Conservation (phyloP, 345 rosid species). For the Viola odorata region DNA sequence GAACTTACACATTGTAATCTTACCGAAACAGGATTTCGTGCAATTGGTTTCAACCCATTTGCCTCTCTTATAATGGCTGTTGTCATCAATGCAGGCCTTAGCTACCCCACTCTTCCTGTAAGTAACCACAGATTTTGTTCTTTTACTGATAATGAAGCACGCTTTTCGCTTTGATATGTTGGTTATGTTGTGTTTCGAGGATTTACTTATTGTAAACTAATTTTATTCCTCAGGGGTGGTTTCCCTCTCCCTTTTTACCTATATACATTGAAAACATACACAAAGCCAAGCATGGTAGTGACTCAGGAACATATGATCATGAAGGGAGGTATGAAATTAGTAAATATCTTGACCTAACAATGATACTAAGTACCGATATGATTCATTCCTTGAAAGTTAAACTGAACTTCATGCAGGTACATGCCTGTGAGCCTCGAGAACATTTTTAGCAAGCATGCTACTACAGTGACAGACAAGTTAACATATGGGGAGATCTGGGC, state of each 20-base stretch:
- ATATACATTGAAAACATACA: slow-evolving; percentile 67
- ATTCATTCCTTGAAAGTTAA: background rate
- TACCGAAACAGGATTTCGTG: slow-evolving; percentile 38
- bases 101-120: slow-evolving; percentile 68
- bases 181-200: too few relatives aligned
- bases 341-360: background rate
- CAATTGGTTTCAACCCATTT: slow-evolving; percentile 60
- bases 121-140: slow-evolving; percentile 2
- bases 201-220: background rate
- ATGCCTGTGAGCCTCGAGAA: slow-evolving; percentile 52
- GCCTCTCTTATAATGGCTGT: slow-evolving; percentile 42
- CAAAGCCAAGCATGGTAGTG: slow-evolving; percentile 75
- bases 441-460: slow-evolving; percentile 73
- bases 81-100: slow-evolving; percentile 42
- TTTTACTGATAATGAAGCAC: too few relatives aligned
- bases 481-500: slow-evolving; percentile 63
- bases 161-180: background rate
- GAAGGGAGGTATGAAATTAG: slow-evolving; percentile 55
- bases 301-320: slow-evolving; percentile 52
- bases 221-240: slow-evolving; percentile 46
- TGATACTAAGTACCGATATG: background rate
- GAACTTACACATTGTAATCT: too few relatives aligned
- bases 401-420: slow-evolving; percentile 32
- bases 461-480: slow-evolving; percentile 53
- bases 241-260: slow-evolving; percentile 72